Percentiles rank a stretch among this genome's conserved stretches.
Evolutionary conservation across 495 filamentous ascomycete genomes (phyloP).

Genomic region (Aspergillus panamensis): DNA sequence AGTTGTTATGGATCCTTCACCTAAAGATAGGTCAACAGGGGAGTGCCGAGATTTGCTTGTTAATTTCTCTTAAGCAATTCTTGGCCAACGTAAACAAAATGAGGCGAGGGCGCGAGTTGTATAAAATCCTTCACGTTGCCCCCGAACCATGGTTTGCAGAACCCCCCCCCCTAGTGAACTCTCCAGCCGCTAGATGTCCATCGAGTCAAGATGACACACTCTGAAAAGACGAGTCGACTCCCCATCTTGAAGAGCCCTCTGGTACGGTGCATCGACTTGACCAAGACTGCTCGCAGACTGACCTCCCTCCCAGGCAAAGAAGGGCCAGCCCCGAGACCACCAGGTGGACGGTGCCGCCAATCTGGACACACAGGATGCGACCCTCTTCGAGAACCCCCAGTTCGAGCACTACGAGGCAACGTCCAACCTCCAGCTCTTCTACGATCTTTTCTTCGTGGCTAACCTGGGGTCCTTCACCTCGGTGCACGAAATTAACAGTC

Average conservation of each 20-base stretch:
- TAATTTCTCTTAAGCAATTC: no score
- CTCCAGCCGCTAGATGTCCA: no score
- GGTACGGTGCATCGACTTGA: not conserved
- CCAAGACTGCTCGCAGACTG: not conserved
- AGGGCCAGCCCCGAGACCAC: not conserved
- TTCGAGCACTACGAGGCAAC: conserved; percentile 8
- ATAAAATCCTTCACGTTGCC: no score
- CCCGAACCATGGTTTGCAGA: no score
- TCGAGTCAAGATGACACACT: no score
- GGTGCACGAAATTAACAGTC: conserved; percentile 7
- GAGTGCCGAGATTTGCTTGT: no score
- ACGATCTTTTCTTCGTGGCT: conserved; percentile 8
- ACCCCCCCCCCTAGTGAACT: no score
- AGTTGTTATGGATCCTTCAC: no score
- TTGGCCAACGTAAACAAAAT: no score
- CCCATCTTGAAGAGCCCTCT: not conserved
- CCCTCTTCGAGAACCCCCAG: conserved; percentile 3
- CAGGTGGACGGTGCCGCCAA: not conserved
- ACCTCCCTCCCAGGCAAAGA: not conserved
- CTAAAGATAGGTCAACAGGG: no score
- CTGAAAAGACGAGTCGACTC: not conserved
- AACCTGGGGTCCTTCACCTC: conserved; percentile 4
- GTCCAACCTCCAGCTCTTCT: conserved; percentile 10
- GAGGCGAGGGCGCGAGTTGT: no score
- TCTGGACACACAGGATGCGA: not conserved